Conservation (phyloP, 139 green algal species). For the Chlorella vulgaris region DNA sequence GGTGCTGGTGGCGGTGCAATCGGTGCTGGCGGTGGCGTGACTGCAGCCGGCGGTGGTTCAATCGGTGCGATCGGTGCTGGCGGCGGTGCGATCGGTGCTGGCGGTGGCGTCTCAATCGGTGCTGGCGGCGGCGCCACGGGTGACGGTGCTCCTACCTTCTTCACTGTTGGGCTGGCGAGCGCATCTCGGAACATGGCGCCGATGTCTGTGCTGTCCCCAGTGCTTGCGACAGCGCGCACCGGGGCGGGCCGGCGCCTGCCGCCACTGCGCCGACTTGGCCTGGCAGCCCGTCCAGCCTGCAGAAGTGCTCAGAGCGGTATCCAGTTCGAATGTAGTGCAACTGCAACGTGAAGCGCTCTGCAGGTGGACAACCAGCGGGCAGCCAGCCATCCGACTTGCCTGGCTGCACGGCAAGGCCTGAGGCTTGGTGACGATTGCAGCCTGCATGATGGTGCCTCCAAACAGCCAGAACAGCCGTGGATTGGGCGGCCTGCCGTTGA, state of each 20-base stretch:
- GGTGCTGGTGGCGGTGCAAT: neutral
- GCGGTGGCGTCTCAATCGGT: neutral
- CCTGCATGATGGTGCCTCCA: neutral
- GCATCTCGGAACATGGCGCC: constrained; percentile 13
- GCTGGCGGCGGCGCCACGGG: neutral
- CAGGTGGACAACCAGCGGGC: no score
- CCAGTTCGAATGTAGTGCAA: neutral
- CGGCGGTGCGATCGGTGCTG: neutral
- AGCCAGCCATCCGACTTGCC: no score
- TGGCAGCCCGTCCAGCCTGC: neutral
- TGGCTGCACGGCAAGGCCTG: neutral
- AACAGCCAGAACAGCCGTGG: no score
- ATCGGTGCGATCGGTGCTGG: neutral
- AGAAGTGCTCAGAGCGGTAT: neutral
- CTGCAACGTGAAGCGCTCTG: no score
- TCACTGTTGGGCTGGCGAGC: constrained; percentile 2
- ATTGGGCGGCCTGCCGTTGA: no score
- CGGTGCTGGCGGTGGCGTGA: neutral
- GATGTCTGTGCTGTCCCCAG: neutral
- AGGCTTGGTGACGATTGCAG: neutral
- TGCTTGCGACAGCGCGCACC: neutral
- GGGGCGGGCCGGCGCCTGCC: neutral
- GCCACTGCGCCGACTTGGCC: neutral
- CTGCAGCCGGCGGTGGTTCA: neutral
- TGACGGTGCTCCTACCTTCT: neutral